phyloP scores from a whole-genome alignment of 2,329 filamentous ascomycete genomes.

The Fusarium chaquense region DNA sequence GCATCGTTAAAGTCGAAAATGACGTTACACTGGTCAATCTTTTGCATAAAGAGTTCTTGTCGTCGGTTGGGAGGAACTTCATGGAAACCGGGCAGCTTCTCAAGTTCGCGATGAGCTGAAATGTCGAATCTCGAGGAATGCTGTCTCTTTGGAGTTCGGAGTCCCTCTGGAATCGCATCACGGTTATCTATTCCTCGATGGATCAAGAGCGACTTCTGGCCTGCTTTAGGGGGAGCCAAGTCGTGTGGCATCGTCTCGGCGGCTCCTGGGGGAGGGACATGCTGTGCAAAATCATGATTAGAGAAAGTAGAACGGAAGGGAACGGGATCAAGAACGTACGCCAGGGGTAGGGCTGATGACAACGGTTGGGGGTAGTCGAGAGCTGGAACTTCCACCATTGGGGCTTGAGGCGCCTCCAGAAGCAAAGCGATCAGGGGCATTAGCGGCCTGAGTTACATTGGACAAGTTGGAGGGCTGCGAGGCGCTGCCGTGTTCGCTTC shows the following conservation, averaged over 20 bases:
- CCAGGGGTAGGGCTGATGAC: slow-evolving; percentile 95
- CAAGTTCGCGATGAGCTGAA: slow-evolving; percentile 93
- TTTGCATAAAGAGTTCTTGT: slow-evolving; percentile 99
- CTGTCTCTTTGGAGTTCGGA: slow-evolving; percentile 94
- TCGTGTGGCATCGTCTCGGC: slow-evolving; percentile 99
- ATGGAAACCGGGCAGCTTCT: slow-evolving; percentile 97
- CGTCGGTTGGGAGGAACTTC: slow-evolving; percentile 95
- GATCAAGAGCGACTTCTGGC: slow-evolving; percentile 87
- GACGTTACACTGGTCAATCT: slow-evolving; percentile 99
- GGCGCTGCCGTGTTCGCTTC: slow-evolving; percentile 57
- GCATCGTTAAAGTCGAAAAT: slow-evolving; percentile 99
- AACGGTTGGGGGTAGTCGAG: slow-evolving; percentile 81
- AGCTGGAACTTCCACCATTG: slow-evolving; percentile 52
- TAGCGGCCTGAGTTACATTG: slow-evolving; percentile 54
- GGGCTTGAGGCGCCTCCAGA: slow-evolving; percentile 52
- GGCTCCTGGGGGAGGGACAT: slow-evolving; percentile 90
- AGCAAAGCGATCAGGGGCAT: slow-evolving; percentile 58
- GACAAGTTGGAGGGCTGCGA: slow-evolving; percentile 57
- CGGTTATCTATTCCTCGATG: slow-evolving; percentile 90
- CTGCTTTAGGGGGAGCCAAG: slow-evolving; percentile 91
- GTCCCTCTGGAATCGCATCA: slow-evolving; percentile 89
- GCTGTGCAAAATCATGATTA: slow-evolving; percentile 58
- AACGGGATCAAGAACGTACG: slow-evolving; percentile 65
- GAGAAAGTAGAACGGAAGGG: slow-evolving; percentile 8
- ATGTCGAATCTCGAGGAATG: slow-evolving; percentile 98